Conservation (phyloP, 768 basidiomycete species). For the Mycena rebaudengoi region DNA sequence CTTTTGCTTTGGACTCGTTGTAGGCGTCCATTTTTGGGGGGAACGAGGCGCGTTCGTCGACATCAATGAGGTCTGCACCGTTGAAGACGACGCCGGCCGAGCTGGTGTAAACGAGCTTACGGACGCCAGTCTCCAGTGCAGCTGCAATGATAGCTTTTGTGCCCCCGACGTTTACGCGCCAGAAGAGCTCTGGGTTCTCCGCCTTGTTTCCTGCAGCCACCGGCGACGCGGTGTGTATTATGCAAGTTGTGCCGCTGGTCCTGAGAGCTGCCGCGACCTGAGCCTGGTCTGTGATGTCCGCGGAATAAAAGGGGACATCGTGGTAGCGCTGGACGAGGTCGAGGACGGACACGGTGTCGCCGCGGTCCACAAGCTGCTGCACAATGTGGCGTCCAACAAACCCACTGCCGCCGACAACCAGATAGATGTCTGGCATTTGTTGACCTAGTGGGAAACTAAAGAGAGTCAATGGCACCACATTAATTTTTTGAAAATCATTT, state of each 20-base stretch:
- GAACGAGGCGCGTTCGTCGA: slow-evolving; percentile 86
- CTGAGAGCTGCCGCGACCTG: slow-evolving; percentile 76
- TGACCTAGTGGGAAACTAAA: neutral
- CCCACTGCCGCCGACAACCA: slow-evolving; percentile 95
- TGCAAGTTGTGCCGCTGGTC: slow-evolving; percentile 87
- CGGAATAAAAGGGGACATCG: slow-evolving; percentile 88
- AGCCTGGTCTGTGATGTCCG: slow-evolving; percentile 84
- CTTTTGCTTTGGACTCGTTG: slow-evolving; percentile 92
- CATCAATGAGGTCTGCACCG: slow-evolving; percentile 79
- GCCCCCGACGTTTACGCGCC: slow-evolving; percentile 94
- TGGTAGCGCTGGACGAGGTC: slow-evolving; percentile 93
- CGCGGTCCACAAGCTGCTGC: slow-evolving; percentile 79
- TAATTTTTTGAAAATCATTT: neutral
- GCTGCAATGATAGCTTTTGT: slow-evolving; percentile 87
- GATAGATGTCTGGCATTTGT: slow-evolving; percentile 65
- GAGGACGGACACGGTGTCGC: slow-evolving; percentile 84
- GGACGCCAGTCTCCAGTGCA: slow-evolving; percentile 74
- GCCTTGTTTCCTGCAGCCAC: slow-evolving; percentile 66
- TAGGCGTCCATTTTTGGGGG: slow-evolving; percentile 88
- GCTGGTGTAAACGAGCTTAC: slow-evolving; percentile 93
- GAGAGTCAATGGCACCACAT: neutral
- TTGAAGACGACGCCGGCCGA: slow-evolving; percentile 93
- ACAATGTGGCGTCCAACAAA: slow-evolving; percentile 94
- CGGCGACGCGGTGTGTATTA: slow-evolving; percentile 95
- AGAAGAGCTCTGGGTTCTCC: slow-evolving; percentile 73